Percentiles rank a stretch among this genome's conserved stretches.
phyloP scores from a whole-genome alignment of 768 basidiomycete species.

The Suillus paluster region DNA sequence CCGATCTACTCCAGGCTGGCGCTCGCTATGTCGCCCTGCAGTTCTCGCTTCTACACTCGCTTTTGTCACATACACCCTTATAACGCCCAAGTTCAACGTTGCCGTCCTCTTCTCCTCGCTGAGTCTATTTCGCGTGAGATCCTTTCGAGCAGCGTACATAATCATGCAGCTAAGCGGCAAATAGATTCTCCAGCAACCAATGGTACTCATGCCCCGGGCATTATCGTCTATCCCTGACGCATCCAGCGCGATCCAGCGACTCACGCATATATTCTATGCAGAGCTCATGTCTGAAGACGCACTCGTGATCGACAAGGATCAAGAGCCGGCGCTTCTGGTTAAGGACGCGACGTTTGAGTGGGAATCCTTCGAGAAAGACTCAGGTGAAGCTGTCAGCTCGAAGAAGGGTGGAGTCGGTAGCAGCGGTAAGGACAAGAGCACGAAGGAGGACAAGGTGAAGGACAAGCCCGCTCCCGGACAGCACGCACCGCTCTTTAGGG shows the following conservation, averaged over 20 bases:
- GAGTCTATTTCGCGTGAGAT: constrained; percentile 55
- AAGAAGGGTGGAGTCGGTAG: constrained; percentile 5
- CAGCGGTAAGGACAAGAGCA: neutral
- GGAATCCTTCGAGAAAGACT: constrained; percentile 43
- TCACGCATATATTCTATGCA: constrained; percentile 51
- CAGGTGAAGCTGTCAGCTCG: constrained; percentile 3
- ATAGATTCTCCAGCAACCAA: constrained; percentile 70
- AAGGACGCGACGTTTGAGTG: constrained; percentile 66
- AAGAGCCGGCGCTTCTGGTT: constrained; percentile 54
- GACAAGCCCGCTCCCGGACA: constrained; percentile 14
- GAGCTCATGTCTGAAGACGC: constrained; percentile 50
- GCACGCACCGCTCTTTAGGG: constrained; percentile 42
- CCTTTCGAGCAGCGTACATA: neutral
- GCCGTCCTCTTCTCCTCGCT: constrained; percentile 71
- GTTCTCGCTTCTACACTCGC: constrained; percentile 68
- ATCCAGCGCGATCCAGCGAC: constrained; percentile 59
- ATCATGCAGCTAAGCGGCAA: neutral
- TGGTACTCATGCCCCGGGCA: constrained; percentile 66
- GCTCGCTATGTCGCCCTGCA: constrained; percentile 58
- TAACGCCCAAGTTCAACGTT: constrained; percentile 59
- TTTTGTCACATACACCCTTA: constrained; percentile 67
- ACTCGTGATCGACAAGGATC: constrained; percentile 47
- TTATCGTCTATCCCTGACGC: constrained; percentile 69
- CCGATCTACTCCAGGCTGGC: constrained; percentile 43
- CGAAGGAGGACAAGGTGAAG: constrained; percentile 15